Evolutionary conservation across 352 stramenopile genomes (phyloP), one percentile per base, ranked within the genome.

Genomic region (Phytophthora tentaculata): DNA sequence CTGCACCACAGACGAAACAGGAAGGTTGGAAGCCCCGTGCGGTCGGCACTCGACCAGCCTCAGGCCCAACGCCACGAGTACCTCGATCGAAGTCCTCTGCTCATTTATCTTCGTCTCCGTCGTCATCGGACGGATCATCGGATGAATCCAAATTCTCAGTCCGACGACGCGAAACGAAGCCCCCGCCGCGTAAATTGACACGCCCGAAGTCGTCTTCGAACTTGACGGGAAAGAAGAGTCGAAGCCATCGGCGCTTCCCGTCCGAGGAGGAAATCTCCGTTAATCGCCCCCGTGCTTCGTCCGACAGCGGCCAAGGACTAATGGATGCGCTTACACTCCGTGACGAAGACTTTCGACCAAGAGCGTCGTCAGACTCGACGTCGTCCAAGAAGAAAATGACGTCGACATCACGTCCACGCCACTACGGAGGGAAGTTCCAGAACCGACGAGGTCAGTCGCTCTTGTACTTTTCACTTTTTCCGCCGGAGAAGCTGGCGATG

Each of bases 401-500:
- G 45, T 19, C 53, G 0, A 63, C 59, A 6, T 53, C 45, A 19
- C 71, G 63, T 37, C 56, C 65, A 2, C 67, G 73, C 8, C 53
- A 75, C 37, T 72, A 56, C 22, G 76, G 88, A 64, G 80, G 80
- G 37, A 81, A 76, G 19, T 84, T 89, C 58, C 56, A 62, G 53
- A 89, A 88, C 59, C 66, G 67, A 59, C 76, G 82, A 67, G 60
- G 63, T 13, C 79, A 86, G 56, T 71, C 63, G 45, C 73, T 88
- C 41, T 83, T 84, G 37, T 88, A 91, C 67, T 84, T 74, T 45
- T 69, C 76, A 4, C 74, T 89, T 17, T 88, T 88, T 35, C 80
- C 82, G 2, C 69, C 80, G 10, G 52, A 79, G 56, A 58, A 67
- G 20, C 32, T 70, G 22, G 64, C 70, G 10, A 64, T 89, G 56